Evolutionary conservation across 108 stramenopile species (phyloP).

Genomic region (Cafeteria roenbergensis): DNA sequence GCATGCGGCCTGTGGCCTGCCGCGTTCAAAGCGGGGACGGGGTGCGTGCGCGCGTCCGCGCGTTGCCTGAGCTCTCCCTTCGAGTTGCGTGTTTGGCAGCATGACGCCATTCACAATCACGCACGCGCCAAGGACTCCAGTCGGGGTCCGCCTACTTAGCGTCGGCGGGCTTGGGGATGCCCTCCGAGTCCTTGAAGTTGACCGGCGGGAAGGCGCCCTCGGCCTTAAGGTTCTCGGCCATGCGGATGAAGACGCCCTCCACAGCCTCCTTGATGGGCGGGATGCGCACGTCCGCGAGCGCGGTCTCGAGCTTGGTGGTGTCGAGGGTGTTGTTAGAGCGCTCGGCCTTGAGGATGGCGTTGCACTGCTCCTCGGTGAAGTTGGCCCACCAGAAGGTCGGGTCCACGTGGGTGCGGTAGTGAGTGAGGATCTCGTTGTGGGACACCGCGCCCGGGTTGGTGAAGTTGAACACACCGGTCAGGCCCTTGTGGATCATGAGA

Average conservation of each 20-base stretch:
- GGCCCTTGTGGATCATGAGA: conserved; percentile 70
- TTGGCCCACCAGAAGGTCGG: conserved; percentile 85
- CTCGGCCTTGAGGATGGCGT: conserved; percentile 70
- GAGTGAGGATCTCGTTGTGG: conserved; percentile 89
- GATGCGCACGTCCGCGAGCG: conserved; percentile 73
- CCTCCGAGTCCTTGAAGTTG: too few relatives aligned
- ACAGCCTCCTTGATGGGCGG: conserved; percentile 75
- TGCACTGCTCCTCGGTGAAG: conserved; percentile 71
- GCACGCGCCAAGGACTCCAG: too few relatives aligned
- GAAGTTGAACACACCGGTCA: conserved; percentile 94
- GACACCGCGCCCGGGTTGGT: conserved; percentile 99
- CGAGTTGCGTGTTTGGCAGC: too few relatives aligned
- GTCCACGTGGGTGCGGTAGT: conserved; percentile 96
- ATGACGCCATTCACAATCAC: too few relatives aligned
- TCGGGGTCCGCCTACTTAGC: too few relatives aligned
- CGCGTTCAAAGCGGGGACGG: too few relatives aligned
- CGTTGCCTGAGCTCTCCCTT: too few relatives aligned
- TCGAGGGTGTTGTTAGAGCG: conserved; percentile 96
- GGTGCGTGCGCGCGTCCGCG: too few relatives aligned
- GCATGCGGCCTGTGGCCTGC: too few relatives aligned
- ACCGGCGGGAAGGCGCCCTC: conserved; percentile 20
- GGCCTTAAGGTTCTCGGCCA: conserved; percentile 66
- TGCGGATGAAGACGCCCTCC: conserved; percentile 78
- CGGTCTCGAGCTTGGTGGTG: conserved; percentile 76
- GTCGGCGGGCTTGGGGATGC: too few relatives aligned